Percentiles rank a stretch among this genome's conserved stretches.
Conservation (phyloP, 495 filamentous ascomycete genomes). For the Daldinia vernicosa region DNA sequence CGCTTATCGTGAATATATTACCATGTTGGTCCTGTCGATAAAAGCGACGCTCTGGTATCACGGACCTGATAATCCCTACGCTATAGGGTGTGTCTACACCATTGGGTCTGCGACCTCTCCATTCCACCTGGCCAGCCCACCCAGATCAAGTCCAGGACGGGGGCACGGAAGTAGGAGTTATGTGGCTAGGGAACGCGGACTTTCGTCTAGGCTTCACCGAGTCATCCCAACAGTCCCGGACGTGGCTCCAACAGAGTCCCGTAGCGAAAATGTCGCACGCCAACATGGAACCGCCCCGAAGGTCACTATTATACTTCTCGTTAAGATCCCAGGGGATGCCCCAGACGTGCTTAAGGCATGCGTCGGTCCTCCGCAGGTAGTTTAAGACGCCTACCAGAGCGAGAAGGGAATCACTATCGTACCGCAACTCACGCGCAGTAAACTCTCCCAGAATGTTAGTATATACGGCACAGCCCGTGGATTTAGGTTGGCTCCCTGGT, state of each 20-base stretch:
- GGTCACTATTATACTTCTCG: too few species aligned
- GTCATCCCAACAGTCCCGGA: background rate
- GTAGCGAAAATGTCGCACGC: background rate
- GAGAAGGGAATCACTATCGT: background rate
- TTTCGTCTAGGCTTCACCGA: background rate
- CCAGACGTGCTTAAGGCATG: background rate
- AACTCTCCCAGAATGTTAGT: too few species aligned
- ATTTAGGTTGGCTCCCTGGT: too few species aligned
- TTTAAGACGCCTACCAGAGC: background rate
- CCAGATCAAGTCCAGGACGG: background rate
- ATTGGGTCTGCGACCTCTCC: too few species aligned
- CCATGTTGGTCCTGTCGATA: background rate
- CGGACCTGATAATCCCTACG: too few species aligned
- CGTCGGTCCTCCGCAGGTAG: background rate
- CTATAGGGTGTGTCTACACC: too few species aligned
- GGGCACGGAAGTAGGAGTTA: background rate
- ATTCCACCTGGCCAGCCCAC: background rate
- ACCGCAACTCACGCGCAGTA: background rate
- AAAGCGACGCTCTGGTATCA: background rate
- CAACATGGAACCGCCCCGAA: too few species aligned
- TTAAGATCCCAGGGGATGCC: background rate
- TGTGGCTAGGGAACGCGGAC: background rate
- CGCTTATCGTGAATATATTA: background rate
- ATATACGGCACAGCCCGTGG: too few species aligned
- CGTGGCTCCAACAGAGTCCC: background rate